These are phyloP conservation scores for Detonula confervacea DNA, from an alignment of 352 stramenopile species.

Conservation along the genomic window DNA sequence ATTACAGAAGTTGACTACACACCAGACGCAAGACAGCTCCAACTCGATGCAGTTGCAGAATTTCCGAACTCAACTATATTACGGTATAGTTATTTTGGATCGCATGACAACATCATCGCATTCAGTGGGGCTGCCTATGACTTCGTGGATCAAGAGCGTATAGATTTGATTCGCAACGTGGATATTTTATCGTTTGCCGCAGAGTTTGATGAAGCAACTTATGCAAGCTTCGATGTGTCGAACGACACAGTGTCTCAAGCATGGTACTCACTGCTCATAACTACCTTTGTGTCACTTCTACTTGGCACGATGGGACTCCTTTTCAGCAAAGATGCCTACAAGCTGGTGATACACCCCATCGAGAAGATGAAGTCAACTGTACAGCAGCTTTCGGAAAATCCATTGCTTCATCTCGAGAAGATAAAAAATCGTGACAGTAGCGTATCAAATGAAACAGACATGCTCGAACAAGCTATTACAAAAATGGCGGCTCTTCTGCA, in stretches of 20 bases:
- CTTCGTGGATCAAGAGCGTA: conserved; percentile 56
- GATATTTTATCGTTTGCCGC: conserved; percentile 74
- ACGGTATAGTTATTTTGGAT: conserved; percentile 45
- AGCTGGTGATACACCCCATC: conserved; percentile 89
- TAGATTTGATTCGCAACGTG: conserved; percentile 84
- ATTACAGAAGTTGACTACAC: conserved; percentile 88
- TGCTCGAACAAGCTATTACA: conserved; percentile 92
- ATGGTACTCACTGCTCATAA: conserved; percentile 89
- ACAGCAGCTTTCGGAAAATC: conserved; percentile 89
- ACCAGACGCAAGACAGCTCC: conserved; percentile 87
- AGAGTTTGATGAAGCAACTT: conserved; percentile 82
- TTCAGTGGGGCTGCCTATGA: conserved; percentile 45
- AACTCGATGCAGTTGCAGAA: conserved; percentile 87
- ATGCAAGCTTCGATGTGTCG: conserved; percentile 89
- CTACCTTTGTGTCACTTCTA: conserved; percentile 88
- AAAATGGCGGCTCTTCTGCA: conserved; percentile 91
- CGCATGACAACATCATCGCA: conserved; percentile 58
- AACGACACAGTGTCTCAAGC: conserved; percentile 70
- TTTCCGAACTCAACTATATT: conserved; percentile 83
- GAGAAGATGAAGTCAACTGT: conserved; percentile 92
- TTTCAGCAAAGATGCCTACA: conserved; percentile 88
- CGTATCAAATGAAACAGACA: conserved; percentile 91
- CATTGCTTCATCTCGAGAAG: conserved; percentile 88
- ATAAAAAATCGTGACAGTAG: conserved; percentile 84
- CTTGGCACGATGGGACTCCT: conserved; percentile 83